Evolutionary conservation across 2,329 filamentous ascomycete species (phyloP).

Genomic region (Xylariaceae sp.): DNA sequence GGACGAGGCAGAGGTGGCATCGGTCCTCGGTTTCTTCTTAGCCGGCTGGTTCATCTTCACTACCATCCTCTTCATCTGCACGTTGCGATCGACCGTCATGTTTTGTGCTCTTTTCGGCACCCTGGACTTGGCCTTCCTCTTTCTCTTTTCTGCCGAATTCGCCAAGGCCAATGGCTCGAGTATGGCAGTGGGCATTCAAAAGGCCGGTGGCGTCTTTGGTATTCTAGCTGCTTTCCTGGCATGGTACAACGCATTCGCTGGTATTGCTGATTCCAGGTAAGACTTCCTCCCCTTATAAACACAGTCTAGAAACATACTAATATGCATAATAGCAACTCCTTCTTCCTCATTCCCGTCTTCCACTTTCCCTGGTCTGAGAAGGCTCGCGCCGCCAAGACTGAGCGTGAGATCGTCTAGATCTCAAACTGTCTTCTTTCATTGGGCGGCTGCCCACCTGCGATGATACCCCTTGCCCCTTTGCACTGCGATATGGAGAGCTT

Average conservation of each 20-base stretch:
- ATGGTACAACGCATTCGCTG: conserved; percentile 83
- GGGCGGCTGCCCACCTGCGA: no score
- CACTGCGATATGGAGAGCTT: no score
- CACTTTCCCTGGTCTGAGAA: conserved; percentile 94
- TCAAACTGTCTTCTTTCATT: no score
- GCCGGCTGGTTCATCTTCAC: conserved; percentile 85
- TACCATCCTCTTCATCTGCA: conserved; percentile 67
- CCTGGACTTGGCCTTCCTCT: conserved; percentile 71
- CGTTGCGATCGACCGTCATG: conserved; percentile 70
- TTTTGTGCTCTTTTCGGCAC: conserved; percentile 76
- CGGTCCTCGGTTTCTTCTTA: conserved; percentile 70
- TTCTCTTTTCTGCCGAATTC: conserved; percentile 63
- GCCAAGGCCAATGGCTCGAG: conserved; percentile 46
- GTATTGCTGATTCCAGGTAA: conserved; percentile 69
- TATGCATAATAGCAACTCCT: conserved; percentile 61
- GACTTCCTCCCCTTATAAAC: conserved; percentile 21
- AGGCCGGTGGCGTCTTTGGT: conserved; percentile 76
- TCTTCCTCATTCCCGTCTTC: conserved; percentile 87
- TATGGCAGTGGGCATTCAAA: conserved; percentile 51
- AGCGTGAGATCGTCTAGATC: conserved; percentile 34
- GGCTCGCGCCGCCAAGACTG: conserved; percentile 56
- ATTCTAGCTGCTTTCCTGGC: conserved; percentile 75
- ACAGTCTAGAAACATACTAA: neutral
- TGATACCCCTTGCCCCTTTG: no score
- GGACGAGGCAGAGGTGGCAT: conserved; percentile 43